Conservation (phyloP, 2,329 filamentous ascomycete genomes). For the Fusarium protoensiforme region DNA sequence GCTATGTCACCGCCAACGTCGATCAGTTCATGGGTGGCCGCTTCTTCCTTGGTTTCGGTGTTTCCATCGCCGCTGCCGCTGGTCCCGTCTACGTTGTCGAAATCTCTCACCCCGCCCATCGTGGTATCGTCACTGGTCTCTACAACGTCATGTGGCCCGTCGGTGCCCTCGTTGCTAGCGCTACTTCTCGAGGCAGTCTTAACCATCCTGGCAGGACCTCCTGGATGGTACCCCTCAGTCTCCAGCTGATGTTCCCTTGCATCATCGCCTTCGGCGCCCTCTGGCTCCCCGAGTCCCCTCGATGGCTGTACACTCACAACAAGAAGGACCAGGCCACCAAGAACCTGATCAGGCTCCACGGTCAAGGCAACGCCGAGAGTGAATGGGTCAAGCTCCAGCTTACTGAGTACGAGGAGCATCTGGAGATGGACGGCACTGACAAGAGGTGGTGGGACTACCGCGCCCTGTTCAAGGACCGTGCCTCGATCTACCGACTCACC, state of each 20-base stretch:
- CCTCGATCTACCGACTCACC: slow-evolving; percentile 56
- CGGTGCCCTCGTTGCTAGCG: slow-evolving; percentile 59
- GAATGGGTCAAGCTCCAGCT: slow-evolving; percentile 51
- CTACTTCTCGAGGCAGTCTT: slow-evolving; percentile 56
- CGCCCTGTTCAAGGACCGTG: slow-evolving; percentile 54
- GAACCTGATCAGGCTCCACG: slow-evolving; percentile 54
- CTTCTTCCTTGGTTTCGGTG: slow-evolving; percentile 70
- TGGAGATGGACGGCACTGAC: slow-evolving; percentile 58
- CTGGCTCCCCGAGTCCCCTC: slow-evolving; percentile 51
- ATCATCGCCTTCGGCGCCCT: slow-evolving; percentile 46
- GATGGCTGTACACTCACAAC: slow-evolving; percentile 54
- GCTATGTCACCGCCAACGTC: slow-evolving; percentile 41
- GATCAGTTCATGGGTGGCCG: slow-evolving; percentile 65
- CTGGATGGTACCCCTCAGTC: slow-evolving; percentile 54
- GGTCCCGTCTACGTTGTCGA: slow-evolving; percentile 61
- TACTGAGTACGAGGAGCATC: slow-evolving; percentile 56
- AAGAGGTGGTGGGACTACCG: slow-evolving; percentile 62
- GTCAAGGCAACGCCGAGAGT: slow-evolving; percentile 52
- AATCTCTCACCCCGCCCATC: slow-evolving; percentile 58
- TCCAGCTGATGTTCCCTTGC: slow-evolving; percentile 55
- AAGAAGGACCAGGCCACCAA: slow-evolving; percentile 40
- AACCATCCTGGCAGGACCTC: slow-evolving; percentile 44
- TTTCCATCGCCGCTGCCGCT: slow-evolving; percentile 58
- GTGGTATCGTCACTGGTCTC: slow-evolving; percentile 66
- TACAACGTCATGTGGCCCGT: slow-evolving; percentile 59